A percentile compares a stretch with the other conserved stretches of the same genome.
Conservation (phyloP, 2,329 filamentous ascomycete species). For the Claviceps maximensis region DNA sequence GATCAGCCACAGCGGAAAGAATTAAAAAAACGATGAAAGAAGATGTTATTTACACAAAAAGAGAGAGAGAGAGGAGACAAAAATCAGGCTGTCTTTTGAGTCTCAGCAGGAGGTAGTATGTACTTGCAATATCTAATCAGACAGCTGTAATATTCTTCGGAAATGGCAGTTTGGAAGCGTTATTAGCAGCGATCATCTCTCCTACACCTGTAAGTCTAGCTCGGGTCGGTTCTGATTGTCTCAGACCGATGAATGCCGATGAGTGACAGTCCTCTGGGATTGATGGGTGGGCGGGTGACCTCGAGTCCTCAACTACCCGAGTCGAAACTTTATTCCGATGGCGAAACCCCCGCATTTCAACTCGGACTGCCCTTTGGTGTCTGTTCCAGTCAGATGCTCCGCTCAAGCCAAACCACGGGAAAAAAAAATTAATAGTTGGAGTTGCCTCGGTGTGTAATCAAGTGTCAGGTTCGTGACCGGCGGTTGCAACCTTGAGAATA, state of each 20-base stretch:
- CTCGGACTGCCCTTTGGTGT: not conserved
- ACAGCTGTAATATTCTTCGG: not conserved
- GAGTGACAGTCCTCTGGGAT: not conserved
- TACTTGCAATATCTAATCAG: not conserved
- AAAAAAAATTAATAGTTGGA: not conserved
- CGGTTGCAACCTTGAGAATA: slow-evolving; percentile 70
- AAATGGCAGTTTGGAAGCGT: not conserved
- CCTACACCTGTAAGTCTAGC: not conserved
- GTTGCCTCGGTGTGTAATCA: not conserved
- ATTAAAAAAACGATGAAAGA: not conserved
- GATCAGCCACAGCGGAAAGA: not conserved
- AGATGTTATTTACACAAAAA: not conserved
- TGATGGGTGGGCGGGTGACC: not conserved
- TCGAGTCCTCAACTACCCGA: not conserved
- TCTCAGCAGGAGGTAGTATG: not conserved
- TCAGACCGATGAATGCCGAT: not conserved
- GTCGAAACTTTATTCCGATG: not conserved
- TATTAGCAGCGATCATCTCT: not conserved
- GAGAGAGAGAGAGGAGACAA: not conserved
- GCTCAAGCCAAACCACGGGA: not conserved
- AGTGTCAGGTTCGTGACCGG: slow-evolving; percentile 46
- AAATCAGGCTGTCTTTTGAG: not conserved
- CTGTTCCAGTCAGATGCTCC: not conserved
- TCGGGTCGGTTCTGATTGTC: not conserved
- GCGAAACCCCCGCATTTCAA: not conserved